Conservation (phyloP, 306 rosid species). For the Ziziphus jujuba region DNA sequence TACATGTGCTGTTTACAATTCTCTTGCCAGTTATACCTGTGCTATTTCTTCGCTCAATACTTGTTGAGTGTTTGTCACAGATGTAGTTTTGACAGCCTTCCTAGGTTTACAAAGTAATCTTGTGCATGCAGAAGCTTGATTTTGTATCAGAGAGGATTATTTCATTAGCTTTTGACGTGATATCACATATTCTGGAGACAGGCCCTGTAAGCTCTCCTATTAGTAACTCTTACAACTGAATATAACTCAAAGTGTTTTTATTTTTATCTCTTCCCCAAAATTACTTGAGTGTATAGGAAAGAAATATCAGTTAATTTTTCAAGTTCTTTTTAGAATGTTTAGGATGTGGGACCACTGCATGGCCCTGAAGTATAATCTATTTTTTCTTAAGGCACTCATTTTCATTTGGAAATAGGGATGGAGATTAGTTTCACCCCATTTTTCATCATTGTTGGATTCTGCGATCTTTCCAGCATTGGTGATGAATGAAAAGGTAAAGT, state of each 20-base stretch:
- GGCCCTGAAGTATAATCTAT: background rate
- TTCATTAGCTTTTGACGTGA: conserved; percentile 77
- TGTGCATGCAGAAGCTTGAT: conserved; percentile 61
- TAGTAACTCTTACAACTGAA: conserved; percentile 12
- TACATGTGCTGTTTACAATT: conserved; percentile 22
- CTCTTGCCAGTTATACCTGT: conserved; percentile 5
- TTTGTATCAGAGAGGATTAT: conserved; percentile 70
- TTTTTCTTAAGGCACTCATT: conserved; percentile 17
- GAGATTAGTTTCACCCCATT: conserved; percentile 89
- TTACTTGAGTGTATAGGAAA: background rate
- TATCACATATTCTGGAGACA: conserved; percentile 80
- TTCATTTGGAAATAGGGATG: conserved; percentile 67
- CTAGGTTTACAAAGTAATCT: conserved; percentile 12
- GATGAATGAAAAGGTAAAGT: conserved; percentile 78
- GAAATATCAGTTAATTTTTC: background rate
- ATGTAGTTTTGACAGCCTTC: background rate
- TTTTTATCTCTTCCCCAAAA: background rate
- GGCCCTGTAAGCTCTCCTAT: conserved; percentile 62
- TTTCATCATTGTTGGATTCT: conserved; percentile 63
- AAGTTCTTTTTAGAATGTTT: conserved; percentile 5
- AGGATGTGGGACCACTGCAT: conserved; percentile 5
- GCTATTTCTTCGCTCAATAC: background rate
- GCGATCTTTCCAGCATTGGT: conserved; percentile 79
- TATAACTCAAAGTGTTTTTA: background rate
- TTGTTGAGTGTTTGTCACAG: too few relatives aligned